A percentile compares a stretch with the other conserved stretches of the same genome.
Evolutionary conservation across 2,329 filamentous ascomycete genomes (phyloP).

Genomic region (Cladophialophora immunda): DNA sequence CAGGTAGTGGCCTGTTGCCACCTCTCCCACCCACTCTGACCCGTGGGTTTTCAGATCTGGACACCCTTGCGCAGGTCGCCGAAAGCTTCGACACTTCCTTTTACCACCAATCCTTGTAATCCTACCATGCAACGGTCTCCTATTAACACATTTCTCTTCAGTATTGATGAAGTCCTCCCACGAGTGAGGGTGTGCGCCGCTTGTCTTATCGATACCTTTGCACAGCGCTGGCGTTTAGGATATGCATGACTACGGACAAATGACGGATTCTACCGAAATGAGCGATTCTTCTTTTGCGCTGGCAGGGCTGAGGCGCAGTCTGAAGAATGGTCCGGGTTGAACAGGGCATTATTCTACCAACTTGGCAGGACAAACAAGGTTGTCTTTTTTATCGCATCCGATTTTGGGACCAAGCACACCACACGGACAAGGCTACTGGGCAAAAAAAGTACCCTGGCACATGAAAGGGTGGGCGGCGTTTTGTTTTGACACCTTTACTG

Average conservation of each 20-base stretch:
- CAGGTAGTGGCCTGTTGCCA: slow-evolving; percentile 9
- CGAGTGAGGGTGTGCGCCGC: neutral
- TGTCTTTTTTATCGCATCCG: neutral
- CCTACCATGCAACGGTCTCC: neutral
- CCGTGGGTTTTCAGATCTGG: slow-evolving; percentile 42
- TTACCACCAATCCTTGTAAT: slow-evolving; percentile 34
- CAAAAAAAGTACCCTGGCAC: slow-evolving; percentile 1
- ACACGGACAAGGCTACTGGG: neutral
- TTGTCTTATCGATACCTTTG: slow-evolving; percentile 18
- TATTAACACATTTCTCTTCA: neutral
- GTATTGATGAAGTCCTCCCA: neutral
- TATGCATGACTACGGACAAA: slow-evolving; percentile 8
- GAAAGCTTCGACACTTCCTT: slow-evolving; percentile 40
- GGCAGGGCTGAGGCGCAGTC: neutral
- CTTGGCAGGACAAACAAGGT: neutral
- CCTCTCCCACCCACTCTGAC: slow-evolving; percentile 34
- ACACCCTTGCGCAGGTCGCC: slow-evolving; percentile 42
- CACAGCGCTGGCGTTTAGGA: slow-evolving; percentile 27
- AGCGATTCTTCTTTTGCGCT: slow-evolving; percentile 2
- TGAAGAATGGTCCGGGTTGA: neutral
- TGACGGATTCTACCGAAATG: neutral
- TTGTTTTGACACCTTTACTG: neutral
- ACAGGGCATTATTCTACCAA: neutral
- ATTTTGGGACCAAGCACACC: neutral
- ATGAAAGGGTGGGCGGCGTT: slow-evolving; percentile 11